Evolutionary conservation across 2,329 filamentous ascomycete genomes (phyloP).

Genomic region (Stenocarpella maydis): DNA sequence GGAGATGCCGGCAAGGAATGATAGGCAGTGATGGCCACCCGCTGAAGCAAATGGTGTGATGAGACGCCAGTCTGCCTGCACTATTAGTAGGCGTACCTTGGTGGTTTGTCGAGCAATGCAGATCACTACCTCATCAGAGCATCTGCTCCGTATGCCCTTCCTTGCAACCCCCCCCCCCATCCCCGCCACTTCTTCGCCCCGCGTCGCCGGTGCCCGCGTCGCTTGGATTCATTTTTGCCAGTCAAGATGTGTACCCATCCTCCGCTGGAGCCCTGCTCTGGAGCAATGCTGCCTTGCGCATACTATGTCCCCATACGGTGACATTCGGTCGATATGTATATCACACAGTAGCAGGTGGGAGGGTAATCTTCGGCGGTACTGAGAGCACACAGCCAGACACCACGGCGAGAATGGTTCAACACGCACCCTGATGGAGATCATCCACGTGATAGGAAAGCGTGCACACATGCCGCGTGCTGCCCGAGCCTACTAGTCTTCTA

Average conservation of each 20-base stretch:
- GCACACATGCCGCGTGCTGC: neutral
- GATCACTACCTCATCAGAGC: constrained; percentile 7
- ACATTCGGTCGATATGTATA: neutral
- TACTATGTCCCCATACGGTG: too few species aligned
- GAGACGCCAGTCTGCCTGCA: neutral
- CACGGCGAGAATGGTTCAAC: neutral
- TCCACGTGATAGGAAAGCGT: too few species aligned
- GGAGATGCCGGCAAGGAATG: neutral
- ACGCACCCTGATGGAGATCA: too few species aligned
- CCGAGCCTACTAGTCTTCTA: neutral
- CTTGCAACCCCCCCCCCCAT: neutral
- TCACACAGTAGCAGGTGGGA: neutral
- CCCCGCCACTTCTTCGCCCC: neutral
- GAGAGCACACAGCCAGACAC: neutral
- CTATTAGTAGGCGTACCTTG: neutral
- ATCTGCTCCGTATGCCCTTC: neutral
- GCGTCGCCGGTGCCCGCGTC: neutral
- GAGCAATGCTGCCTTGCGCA: neutral
- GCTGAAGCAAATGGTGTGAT: constrained; percentile 22
- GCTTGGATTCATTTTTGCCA: neutral
- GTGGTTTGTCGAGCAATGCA: neutral
- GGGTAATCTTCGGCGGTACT: constrained; percentile 1
- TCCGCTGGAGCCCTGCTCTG: neutral
- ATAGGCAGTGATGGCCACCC: constrained; percentile 13
- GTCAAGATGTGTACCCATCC: neutral